Percentiles rank a stretch among this genome's conserved stretches.
These are phyloP conservation scores for Staphylotrichum longicolle DNA, from an alignment of 495 filamentous ascomycete genomes.

Conservation along the genomic window DNA sequence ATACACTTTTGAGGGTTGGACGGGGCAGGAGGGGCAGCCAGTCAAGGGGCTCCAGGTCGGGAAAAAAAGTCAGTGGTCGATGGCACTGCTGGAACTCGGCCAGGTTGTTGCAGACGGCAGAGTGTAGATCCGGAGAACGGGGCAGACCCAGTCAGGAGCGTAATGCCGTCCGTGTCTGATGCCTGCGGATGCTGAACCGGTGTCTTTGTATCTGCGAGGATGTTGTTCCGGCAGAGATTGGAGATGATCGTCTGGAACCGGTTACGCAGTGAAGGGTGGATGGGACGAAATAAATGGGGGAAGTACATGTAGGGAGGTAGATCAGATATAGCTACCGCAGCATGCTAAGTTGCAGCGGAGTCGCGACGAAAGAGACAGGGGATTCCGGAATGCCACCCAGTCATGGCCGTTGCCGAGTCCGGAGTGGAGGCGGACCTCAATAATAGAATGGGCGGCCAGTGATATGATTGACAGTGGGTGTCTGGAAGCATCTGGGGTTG, in stretches of 20 bases:
- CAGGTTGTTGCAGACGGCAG: constrained; percentile 17
- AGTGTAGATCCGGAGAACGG: constrained; percentile 30
- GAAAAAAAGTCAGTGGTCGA: background rate
- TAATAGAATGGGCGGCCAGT: constrained; percentile 24
- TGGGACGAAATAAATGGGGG: constrained; percentile 24
- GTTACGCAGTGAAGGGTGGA: constrained; percentile 29
- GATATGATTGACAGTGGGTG: constrained; percentile 32
- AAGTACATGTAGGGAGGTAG: constrained; percentile 14
- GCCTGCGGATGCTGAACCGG: constrained; percentile 2
- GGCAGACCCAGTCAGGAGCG: constrained; percentile 21
- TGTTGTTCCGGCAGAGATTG: constrained; percentile 20
- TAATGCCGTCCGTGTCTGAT: constrained; percentile 33
- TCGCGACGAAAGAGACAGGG: constrained; percentile 14
- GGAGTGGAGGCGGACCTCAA: constrained; percentile 18
- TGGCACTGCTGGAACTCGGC: background rate
- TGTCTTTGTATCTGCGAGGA: constrained; percentile 4
- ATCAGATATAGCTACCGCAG: constrained; percentile 30
- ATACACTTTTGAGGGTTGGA: background rate
- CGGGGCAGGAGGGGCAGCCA: constrained; percentile 4
- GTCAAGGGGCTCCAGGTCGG: background rate
- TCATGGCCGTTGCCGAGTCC: constrained; percentile 16
- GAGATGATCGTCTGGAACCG: constrained; percentile 29
- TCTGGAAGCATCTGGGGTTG: background rate
- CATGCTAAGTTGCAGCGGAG: constrained; percentile 28
- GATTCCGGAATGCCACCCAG: constrained; percentile 19